Base-by-base conservation (phyloP, 78 protist genomes). In the Protostelium mycophagum region DNA sequence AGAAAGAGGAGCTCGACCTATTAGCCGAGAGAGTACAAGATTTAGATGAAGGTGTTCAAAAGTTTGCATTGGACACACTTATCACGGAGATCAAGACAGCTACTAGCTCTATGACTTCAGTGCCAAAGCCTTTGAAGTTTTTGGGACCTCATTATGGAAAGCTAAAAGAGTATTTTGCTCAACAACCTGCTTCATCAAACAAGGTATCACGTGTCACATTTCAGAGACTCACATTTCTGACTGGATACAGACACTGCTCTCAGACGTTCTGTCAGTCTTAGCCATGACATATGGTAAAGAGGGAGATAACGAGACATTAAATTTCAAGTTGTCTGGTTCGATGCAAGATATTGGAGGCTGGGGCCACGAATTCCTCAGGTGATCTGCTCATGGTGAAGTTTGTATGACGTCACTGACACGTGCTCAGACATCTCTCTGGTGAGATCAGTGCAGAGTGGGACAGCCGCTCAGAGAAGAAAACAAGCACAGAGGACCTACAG, bases 121-220 rank as follows among this genome's bases (percentile, higher is more conserved):
- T 98, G 10, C 99, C 99, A 84, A 98, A 98, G 94, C 99, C 99
- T 16, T 96, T 99, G 94, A 99, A 99, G 94, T 99, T 98, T 88
- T 83, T 98, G 34, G 91, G 97, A 16, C 91, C 95, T 29, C 99
- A 97, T 93, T 97, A 93, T 88, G 37, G 23, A 23, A 35, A 88
- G 0, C 88, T 98, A 29, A 90, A 87, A 1, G 94, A 38, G 0
- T 28, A 38, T 28, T 91, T 83, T 89, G 91, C 28, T 31, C 86
- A 0, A 34, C 29, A 84, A 29, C 0, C 90, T 38, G 38, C 88
- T 31, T 84, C 86, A 0, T 88, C 1, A 36, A 5, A 37, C 63
- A 95, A 95, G 92, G 95, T 93, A 36, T 23, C 84, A 35, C 89
- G 38, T 51, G 51, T 36, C 36, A 84, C 73, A 37, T 37, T 34